Percentiles rank a stretch among this genome's conserved stretches.
Evolutionary conservation across 768 basidiomycete species (phyloP).

Genomic region (Mycena vulgaris): DNA sequence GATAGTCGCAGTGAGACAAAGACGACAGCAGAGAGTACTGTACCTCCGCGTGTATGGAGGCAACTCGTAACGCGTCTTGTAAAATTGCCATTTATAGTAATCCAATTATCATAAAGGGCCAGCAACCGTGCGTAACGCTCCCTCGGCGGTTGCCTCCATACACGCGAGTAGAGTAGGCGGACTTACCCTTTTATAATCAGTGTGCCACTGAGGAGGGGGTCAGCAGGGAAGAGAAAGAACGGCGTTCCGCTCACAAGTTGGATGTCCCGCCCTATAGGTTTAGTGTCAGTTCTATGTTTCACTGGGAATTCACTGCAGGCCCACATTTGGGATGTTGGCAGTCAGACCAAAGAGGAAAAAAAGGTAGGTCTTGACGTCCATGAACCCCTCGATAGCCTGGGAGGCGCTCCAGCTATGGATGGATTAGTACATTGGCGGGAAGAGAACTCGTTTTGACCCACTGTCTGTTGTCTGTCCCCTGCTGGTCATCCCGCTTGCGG

Average conservation of each 20-base stretch:
- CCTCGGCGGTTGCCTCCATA: no score
- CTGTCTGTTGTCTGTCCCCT: constrained; percentile 45
- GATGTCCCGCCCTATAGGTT: constrained; percentile 45
- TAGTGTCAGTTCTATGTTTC: neutral
- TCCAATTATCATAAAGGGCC: no score
- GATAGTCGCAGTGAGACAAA: neutral
- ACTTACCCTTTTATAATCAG: constrained; percentile 44
- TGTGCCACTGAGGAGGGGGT: constrained; percentile 37
- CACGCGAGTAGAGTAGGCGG: neutral
- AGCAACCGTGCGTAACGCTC: no score
- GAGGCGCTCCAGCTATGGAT: constrained; percentile 37
- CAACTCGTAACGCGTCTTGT: no score
- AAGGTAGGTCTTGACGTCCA: constrained; percentile 52
- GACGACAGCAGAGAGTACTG: neutral
- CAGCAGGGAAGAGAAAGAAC: neutral
- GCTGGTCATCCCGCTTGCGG: constrained; percentile 50
- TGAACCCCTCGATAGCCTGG: constrained; percentile 46
- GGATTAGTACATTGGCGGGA: neutral
- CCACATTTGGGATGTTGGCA: constrained; percentile 45
- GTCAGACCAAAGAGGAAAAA: constrained; percentile 50
- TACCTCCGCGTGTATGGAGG: no score
- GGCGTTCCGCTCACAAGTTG: constrained; percentile 39
- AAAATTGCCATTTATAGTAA: no score
- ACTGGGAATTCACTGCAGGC: no score
- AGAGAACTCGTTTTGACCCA: neutral